Conservation (phyloP, 768 basidiomycete species). For the Lenzites betulinus region DNA sequence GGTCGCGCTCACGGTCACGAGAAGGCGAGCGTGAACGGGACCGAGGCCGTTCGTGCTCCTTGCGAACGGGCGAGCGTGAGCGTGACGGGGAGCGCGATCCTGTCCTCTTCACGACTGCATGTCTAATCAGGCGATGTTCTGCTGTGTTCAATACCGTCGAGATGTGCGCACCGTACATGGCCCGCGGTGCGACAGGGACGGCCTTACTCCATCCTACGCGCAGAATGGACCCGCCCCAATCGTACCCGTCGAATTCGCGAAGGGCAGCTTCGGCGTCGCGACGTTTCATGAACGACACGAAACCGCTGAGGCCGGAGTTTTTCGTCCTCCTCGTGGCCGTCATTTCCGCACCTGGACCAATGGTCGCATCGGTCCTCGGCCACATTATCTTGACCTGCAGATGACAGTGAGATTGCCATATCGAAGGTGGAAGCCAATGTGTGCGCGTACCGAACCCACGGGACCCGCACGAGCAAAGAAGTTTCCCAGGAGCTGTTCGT, state of each 20-base stretch:
- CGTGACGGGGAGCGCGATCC: slow-evolving; percentile 35
- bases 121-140: neutral
- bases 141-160: neutral
- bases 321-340: slow-evolving; percentile 69
- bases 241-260: slow-evolving; percentile 87
- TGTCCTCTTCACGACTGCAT: slow-evolving; percentile 7
- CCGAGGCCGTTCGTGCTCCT: slow-evolving; percentile 38
- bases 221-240: slow-evolving; percentile 90
- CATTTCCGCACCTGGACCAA: slow-evolving; percentile 76
- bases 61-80: slow-evolving; percentile 35
- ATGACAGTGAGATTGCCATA: slow-evolving; percentile 6
- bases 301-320: slow-evolving; percentile 84
- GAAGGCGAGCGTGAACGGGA: slow-evolving; percentile 51
- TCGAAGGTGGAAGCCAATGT: neutral
- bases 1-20: slow-evolving; percentile 36
- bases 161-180: slow-evolving; percentile 69
- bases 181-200: slow-evolving; percentile 78
- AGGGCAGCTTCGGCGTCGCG: slow-evolving; percentile 88
- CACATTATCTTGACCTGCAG: slow-evolving; percentile 94
- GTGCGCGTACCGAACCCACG: slow-evolving; percentile 79
- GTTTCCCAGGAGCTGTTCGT: slow-evolving; percentile 80
- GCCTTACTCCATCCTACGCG: slow-evolving; percentile 98
- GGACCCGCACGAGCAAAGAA: slow-evolving; percentile 93
- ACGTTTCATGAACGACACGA: slow-evolving; percentile 95
- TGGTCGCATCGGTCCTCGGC: slow-evolving; percentile 80